A percentile compares a stretch with the other conserved stretches of the same genome.
Evolutionary conservation across 129 eudicot genomes (phyloP).

Genomic region (Kitagawia praeruptora): DNA sequence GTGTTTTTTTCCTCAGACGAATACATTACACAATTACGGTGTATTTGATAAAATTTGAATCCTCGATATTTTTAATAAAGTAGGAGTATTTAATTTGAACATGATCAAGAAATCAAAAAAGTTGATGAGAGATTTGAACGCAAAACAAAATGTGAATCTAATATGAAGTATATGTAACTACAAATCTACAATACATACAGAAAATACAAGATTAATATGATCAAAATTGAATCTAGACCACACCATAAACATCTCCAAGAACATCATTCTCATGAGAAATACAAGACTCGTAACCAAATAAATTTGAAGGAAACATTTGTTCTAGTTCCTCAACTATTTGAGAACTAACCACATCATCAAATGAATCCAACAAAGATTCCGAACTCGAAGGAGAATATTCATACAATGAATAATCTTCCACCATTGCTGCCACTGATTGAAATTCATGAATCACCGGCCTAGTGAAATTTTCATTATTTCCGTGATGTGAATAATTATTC

Average conservation of each 20-base stretch:
- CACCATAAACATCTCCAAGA: slow-evolving; percentile 2
- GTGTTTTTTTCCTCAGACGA: no score
- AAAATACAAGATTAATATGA: not conserved
- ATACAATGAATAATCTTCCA: not conserved
- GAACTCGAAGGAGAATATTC: slow-evolving; percentile 29
- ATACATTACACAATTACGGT: no score
- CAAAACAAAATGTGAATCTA: not conserved
- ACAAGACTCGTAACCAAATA: not conserved
- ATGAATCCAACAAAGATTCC: slow-evolving; percentile 28
- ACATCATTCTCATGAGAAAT: slow-evolving; percentile 1
- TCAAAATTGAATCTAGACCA: not conserved
- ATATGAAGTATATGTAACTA: not conserved
- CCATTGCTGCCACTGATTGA: not conserved
- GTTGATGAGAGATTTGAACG: not conserved
- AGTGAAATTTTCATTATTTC: not conserved
- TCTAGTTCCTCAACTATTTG: slow-evolving; percentile 30
- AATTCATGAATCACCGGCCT: slow-evolving; percentile 7
- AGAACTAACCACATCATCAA: slow-evolving; percentile 24
- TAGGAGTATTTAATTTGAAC: no score
- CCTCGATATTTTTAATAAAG: no score
- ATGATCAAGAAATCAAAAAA: not conserved
- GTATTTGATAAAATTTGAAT: no score
- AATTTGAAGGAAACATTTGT: slow-evolving; percentile 24
- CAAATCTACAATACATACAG: not conserved
- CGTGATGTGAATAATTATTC: not conserved